Evolutionary conservation across 306 rosid species (phyloP), one percentile per base, ranked within the genome.

Genomic region (Gillenia trifoliata): DNA sequence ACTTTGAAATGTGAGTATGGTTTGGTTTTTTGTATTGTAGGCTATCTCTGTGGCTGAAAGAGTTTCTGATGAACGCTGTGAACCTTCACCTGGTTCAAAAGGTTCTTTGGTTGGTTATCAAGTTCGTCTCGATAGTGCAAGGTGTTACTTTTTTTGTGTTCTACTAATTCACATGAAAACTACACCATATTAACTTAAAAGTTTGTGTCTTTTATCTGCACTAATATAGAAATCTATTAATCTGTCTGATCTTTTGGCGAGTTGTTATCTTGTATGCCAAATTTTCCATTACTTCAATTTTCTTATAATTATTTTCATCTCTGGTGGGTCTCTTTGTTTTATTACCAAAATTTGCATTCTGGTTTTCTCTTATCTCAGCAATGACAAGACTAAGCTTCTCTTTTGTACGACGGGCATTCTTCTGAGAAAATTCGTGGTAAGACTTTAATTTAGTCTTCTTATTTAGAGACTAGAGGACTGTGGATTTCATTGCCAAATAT

Each of bases 1-100:
- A 43, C 61, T 68, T 73, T 69, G 22, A 73, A 20, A 50, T 28
- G 61, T 15, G 13, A 66, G 50, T 54, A 36, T 73, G 79, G 33
- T 41, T 76, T 75, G 63, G 12, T 83, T 65, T 54, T 34, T 52
- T 66, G 9, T 78, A 59, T 65, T 79, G 78, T 68, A 92, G 97
- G 98, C 98, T 78, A 87, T 91, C 81, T 89, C 97, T 47, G 97
- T 93, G 52, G 98, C 98, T 38, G 97, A 93, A 77, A 93, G 98
- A 84, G 98, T 93, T n/a, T 87, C 96, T 2, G 97, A 90, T 83
- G 98, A 93, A 84, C 91, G 98, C 34, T 88, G 92, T 40, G 98
- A 89, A 78, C 86, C 97, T 79, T 65, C 92, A 83, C 96, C 96
- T 12, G 98, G 98, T 80, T 87, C 90, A 41, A 81, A 86, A 80